Percentiles rank a stretch among this genome's conserved stretches.
Conservation (phyloP, 1,284 basidiomycete genomes). For the Puccinia triticina region DNA sequence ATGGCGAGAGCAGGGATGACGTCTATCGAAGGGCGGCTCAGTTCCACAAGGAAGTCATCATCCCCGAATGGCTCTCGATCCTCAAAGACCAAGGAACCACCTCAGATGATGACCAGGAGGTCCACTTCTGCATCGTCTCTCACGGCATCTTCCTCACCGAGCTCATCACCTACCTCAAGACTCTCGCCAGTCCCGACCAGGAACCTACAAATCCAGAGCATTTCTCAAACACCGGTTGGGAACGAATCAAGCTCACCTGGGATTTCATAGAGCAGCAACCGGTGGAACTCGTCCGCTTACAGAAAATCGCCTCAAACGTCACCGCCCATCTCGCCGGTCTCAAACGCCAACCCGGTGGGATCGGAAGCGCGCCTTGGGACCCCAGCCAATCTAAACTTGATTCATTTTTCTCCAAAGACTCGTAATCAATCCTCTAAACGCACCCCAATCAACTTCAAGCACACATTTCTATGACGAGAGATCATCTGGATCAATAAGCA, state of each 20-base stretch:
- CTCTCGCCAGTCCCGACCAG: neutral
- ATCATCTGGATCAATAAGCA: too few species aligned
- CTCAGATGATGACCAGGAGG: neutral
- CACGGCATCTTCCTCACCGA: constrained; percentile 39
- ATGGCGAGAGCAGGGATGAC: constrained; percentile 30
- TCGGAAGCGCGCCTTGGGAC: constrained; percentile 26
- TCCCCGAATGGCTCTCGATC: constrained; percentile 15
- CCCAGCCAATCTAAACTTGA: constrained; percentile 29
- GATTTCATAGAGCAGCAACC: neutral
- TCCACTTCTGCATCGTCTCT: constrained; percentile 38
- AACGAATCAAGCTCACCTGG: constrained; percentile 1
- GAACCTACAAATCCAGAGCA: neutral
- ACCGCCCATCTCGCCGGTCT: constrained; percentile 19
- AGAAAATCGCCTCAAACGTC: constrained; percentile 16
- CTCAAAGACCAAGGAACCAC: neutral
- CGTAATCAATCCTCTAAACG: neutral
- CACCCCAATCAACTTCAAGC: neutral
- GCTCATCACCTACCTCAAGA: neutral
- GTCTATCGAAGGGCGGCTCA: neutral
- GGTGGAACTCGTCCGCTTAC: neutral
- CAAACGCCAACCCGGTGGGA: constrained; percentile 13
- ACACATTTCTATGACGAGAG: too few species aligned
- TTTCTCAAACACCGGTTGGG: constrained; percentile 39
- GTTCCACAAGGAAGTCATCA: constrained; percentile 1
- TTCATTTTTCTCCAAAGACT: constrained; percentile 16